phyloP scores from a whole-genome alignment of 2,329 filamentous ascomycete species.

The Claviceps monticola region DNA sequence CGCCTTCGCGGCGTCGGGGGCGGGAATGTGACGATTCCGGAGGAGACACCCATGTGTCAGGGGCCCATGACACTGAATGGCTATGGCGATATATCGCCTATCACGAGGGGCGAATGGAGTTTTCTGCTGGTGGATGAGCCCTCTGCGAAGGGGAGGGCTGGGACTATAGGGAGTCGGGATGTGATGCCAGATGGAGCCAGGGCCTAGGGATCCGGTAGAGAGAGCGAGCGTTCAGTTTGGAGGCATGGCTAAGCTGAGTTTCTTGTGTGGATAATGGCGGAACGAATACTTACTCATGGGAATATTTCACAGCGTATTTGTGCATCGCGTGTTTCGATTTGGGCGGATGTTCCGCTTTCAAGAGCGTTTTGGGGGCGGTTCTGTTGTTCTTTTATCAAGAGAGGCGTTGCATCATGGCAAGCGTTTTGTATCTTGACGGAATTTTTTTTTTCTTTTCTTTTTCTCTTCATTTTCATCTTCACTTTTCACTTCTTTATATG shows the following conservation, averaged over 20 bases:
- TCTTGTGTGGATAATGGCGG: too few species aligned
- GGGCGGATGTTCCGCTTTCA: too few species aligned
- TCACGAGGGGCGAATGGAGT: conserved; percentile 49
- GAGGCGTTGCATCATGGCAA: too few species aligned
- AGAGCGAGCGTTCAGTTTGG: too few species aligned
- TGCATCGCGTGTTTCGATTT: too few species aligned
- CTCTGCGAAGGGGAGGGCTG: conserved; percentile 30
- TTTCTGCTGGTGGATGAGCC: conserved; percentile 40
- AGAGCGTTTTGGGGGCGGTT: too few species aligned
- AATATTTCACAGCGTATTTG: too few species aligned
- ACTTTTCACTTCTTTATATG: too few species aligned
- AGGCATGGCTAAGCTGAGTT: too few species aligned
- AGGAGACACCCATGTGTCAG: conserved; percentile 12
- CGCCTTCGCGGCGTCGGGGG: conserved; percentile 22
- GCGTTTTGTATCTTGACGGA: not conserved
- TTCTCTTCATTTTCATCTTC: not conserved
- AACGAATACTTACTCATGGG: too few species aligned
- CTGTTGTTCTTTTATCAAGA: too few species aligned
- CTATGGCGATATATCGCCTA: conserved; percentile 48
- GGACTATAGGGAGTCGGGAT: conserved; percentile 42
- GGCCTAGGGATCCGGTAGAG: not conserved
- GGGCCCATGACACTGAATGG: conserved; percentile 44
- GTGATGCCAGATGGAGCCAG: conserved; percentile 21
- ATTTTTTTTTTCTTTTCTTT: not conserved
- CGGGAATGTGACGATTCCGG: conserved; percentile 10